Evolutionary conservation across 2,329 filamentous ascomycete species (phyloP), one percentile per base, ranked within the genome.

Genomic region (Ophiostoma sp.): DNA sequence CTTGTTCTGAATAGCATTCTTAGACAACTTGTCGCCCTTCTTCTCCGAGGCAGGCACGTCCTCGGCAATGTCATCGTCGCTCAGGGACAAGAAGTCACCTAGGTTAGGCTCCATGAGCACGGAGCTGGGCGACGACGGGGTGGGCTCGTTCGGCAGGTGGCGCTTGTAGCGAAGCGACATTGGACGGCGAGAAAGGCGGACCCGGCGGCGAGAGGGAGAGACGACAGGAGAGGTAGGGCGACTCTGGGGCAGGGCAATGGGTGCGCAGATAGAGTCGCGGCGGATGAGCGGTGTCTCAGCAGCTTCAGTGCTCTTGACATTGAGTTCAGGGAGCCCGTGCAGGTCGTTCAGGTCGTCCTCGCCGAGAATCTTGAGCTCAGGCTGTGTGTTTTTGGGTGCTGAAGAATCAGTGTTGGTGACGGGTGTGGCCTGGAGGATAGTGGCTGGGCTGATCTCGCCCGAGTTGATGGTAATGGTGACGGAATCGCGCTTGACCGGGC

Each of bases 11-110:
- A 27, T 14, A 12, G 38, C 36, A 8, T n/a, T 6, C 11, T 5
- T n/a, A 36, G 5, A 12, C 9, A 3, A 9, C 11, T 62, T n/a
- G 58, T 40, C 36, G 52, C n/a, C 8, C 18, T 11, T 55, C n/a
- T 18, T 27, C 27, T 27, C 27, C 27, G 27, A 27, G 27, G 27
- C 27, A 27, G 27, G 27, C 27, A 27, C 27, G 27, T 71, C 76
- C 72, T 87, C 85, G 8, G 84, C 83, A 70, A 87, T 84, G 68
- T 87, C 85, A 42, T 87, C 84, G 69, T 87, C 84, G 68, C 80
- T 83, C 5, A 87, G 77, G 27, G 79, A 78, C 67, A 85, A 77
- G 66, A 87, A 86, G 52, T 87, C 84, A 18, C 80, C 78, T 36
- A 86, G 76, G 49, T 80, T 81, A 5, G 84, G 84, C 72, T 86